Conservation (phyloP, 768 basidiomycete genomes). For the Tephrocybe sp. region DNA sequence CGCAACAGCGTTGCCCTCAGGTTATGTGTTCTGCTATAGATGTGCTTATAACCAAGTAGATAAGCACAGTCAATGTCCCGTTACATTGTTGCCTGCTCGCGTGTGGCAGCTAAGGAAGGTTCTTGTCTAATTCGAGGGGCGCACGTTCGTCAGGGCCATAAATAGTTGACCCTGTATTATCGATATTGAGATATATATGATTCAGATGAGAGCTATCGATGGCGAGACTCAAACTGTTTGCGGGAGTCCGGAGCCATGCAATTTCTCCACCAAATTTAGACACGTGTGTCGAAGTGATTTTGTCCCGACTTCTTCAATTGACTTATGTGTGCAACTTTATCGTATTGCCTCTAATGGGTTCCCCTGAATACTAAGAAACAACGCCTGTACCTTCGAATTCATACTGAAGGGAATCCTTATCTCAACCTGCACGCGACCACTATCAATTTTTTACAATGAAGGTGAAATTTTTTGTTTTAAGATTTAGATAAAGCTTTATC, state of each 20-base stretch:
- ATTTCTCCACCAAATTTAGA: constrained; percentile 17
- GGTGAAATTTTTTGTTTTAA: constrained; percentile 14
- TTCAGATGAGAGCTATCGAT: constrained; percentile 8
- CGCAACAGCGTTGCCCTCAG: constrained; percentile 87
- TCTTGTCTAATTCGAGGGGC: constrained; percentile 52
- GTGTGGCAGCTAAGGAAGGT: constrained; percentile 89
- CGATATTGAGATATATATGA: constrained; percentile 16
- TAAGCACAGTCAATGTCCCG: constrained; percentile 77
- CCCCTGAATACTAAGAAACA: background rate
- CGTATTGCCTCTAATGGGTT: constrained; percentile 11
- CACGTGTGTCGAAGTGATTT: constrained; percentile 24
- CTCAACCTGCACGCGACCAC: constrained; percentile 14
- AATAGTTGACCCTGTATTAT: constrained; percentile 7
- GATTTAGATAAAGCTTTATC: constrained; percentile 11
- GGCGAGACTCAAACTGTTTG: too few species aligned
- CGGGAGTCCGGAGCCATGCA: background rate
- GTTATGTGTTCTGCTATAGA: constrained; percentile 94
- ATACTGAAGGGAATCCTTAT: constrained; percentile 11
- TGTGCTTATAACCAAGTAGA: constrained; percentile 86
- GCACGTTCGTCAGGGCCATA: constrained; percentile 46
- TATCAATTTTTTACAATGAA: constrained; percentile 20
- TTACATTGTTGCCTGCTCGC: constrained; percentile 75
- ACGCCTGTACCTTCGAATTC: constrained; percentile 1
- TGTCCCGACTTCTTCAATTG: too few species aligned
- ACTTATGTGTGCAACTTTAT: constrained; percentile 4